These are phyloP conservation scores for Nosema granulosis DNA, from an alignment of 371 early-diverging fungal species.

Conservation along the genomic window DNA sequence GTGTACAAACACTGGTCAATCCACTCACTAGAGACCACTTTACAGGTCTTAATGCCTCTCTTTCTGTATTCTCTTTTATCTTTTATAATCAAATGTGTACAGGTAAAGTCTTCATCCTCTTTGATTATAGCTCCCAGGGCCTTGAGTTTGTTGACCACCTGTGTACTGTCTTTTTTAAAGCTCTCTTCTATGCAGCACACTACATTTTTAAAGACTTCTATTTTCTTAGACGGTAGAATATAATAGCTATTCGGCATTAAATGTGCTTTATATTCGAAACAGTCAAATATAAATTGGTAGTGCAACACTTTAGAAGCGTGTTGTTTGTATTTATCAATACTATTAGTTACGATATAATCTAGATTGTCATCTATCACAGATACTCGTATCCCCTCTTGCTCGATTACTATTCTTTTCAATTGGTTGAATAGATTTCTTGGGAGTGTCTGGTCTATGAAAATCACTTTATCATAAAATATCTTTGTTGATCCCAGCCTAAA, in stretches of 20 bases:
- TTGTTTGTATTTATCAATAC: conserved; percentile 23
- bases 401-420: conserved; percentile 59
- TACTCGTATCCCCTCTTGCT: conserved; percentile 64
- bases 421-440: conserved; percentile 51
- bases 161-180: conserved; percentile 1
- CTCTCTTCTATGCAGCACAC: conserved; percentile 33
- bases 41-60: conserved; percentile 13
- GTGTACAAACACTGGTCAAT: conserved; percentile 60
- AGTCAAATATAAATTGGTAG: conserved; percentile 67
- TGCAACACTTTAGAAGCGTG: conserved; percentile 45
- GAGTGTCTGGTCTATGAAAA: conserved; percentile 58
- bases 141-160: conserved; percentile 55
- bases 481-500: conserved; percentile 12
- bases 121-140: conserved; percentile 47
- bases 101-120: conserved; percentile 30
- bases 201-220: conserved; percentile 39
- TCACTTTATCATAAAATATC: conserved; percentile 63
- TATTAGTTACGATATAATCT: conserved; percentile 52
- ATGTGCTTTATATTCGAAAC: conserved; percentile 54
- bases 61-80: conserved; percentile 39
- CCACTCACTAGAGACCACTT: conserved; percentile 50
- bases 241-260: conserved; percentile 57
- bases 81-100: conserved; percentile 58
- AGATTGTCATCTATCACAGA: conserved; percentile 45
- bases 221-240: conserved; percentile 4